Evolutionary conservation across 2,329 filamentous ascomycete species (phyloP).

Genomic region (Colletotrichum melonis): DNA sequence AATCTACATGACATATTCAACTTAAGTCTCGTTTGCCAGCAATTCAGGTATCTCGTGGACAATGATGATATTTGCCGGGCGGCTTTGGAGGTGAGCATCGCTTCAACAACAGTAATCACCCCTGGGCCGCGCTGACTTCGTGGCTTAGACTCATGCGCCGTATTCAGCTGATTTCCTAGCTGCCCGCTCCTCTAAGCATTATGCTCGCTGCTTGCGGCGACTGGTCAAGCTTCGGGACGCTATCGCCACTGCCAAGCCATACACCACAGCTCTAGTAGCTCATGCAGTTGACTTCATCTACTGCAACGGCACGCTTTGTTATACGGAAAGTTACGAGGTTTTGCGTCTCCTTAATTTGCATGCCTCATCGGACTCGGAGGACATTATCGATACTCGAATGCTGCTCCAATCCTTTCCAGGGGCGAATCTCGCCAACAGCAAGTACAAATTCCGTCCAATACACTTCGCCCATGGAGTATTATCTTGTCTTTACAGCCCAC

Average conservation of each 20-base stretch:
- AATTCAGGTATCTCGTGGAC: conserved; percentile 61
- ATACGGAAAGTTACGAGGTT: conserved; percentile 57
- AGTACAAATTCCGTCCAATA: conserved; percentile 64
- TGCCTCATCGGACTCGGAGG: conserved; percentile 57
- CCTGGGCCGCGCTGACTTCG: conserved; percentile 37
- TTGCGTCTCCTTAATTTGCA: conserved; percentile 72
- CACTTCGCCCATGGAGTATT: conserved; percentile 68
- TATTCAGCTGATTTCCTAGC: conserved; percentile 40
- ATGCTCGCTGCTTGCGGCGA: conserved; percentile 66
- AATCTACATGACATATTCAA: conserved; percentile 68
- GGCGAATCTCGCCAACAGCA: conserved; percentile 35
- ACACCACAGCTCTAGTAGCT: conserved; percentile 68
- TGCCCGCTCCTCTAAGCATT: conserved; percentile 43
- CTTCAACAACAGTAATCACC: too few relatives aligned
- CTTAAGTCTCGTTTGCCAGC: conserved; percentile 63
- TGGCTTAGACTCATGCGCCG: conserved; percentile 36
- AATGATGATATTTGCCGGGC: conserved; percentile 68
- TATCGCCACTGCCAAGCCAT: conserved; percentile 71
- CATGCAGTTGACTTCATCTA: conserved; percentile 72
- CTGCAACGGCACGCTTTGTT: conserved; percentile 72
- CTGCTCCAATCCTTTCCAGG: conserved; percentile 6
- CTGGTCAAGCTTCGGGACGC: conserved; percentile 71
- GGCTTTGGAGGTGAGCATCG: conserved; percentile 65
- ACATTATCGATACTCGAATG: conserved; percentile 57
- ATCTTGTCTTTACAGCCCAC: conserved; percentile 65